Evolutionary conservation across 1,139 yeast species (phyloP).

Genomic region (Protomyces gravidus): DNA sequence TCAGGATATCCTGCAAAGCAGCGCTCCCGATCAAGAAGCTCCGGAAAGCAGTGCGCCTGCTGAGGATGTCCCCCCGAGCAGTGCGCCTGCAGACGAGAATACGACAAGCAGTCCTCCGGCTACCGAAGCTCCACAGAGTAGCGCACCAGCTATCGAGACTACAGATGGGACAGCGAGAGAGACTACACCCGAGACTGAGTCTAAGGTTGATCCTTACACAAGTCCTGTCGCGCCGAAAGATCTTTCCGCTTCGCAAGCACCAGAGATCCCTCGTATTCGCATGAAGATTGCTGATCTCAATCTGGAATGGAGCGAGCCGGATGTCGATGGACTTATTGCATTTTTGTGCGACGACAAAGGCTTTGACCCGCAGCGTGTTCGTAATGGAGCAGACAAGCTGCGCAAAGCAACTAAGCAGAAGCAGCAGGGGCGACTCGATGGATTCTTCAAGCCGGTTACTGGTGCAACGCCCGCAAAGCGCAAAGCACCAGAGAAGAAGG

Average conservation of each 20-base stretch:
- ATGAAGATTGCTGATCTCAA: slow-evolving; percentile 55
- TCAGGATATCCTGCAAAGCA: neutral
- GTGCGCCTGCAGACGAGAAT: neutral
- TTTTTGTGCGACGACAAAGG: slow-evolving; percentile 75
- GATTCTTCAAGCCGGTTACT: slow-evolving; percentile 70
- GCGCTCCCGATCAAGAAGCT: neutral
- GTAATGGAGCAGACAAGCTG: slow-evolving; percentile 78
- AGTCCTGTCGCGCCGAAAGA: slow-evolving; percentile 19
- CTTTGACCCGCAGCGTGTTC: slow-evolving; percentile 85
- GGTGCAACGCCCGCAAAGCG: slow-evolving; percentile 37
- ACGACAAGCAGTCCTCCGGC: neutral
- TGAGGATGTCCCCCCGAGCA: neutral
- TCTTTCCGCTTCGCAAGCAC: slow-evolving; percentile 20
- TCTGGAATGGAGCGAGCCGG: slow-evolving; percentile 67
- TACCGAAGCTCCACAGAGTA: neutral
- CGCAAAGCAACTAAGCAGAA: slow-evolving; percentile 79
- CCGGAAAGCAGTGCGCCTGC: neutral
- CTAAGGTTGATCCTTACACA: slow-evolving; percentile 10
- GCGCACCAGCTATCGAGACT: neutral
- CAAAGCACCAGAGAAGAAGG: slow-evolving; percentile 37
- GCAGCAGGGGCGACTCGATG: slow-evolving; percentile 87
- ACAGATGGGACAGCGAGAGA: neutral
- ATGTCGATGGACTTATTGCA: slow-evolving; percentile 66
- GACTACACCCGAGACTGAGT: neutral
- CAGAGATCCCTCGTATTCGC: slow-evolving; percentile 19